phyloP scores from a whole-genome alignment of 805 yeast genomes.

The Saccharomyces paradoxus region DNA sequence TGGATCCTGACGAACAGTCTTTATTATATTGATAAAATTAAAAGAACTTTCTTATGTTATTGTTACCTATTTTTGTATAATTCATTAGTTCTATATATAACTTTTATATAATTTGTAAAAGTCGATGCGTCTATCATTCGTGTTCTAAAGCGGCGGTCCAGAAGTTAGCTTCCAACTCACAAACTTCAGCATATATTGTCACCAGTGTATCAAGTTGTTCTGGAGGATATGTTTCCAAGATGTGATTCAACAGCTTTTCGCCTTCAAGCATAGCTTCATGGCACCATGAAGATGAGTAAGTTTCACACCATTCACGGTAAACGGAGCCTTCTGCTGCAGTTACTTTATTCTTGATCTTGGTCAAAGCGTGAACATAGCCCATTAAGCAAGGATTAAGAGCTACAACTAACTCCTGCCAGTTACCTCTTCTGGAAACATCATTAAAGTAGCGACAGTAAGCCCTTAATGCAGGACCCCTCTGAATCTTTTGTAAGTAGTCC shows the following conservation, averaged over 20 bases:
- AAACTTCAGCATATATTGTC: slow-evolving; percentile 51
- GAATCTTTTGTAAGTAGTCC: slow-evolving; percentile 37
- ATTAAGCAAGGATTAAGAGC: slow-evolving; percentile 70
- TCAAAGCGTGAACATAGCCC: slow-evolving; percentile 59
- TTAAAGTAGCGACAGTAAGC: slow-evolving; percentile 55
- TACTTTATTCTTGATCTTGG: slow-evolving; percentile 28
- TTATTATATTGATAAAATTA: no score
- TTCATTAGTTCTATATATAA: no score
- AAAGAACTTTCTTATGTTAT: no score
- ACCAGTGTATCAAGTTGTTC: slow-evolving; percentile 45
- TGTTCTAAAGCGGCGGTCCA: slow-evolving; percentile 47
- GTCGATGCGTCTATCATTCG: slow-evolving; percentile 1
- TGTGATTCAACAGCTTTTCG: slow-evolving; percentile 37
- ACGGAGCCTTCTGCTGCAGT: slow-evolving; percentile 21
- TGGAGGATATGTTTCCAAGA: slow-evolving; percentile 34
- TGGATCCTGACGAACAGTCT: no score
- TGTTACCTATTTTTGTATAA: no score
- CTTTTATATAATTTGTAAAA: no score
- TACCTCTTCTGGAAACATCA: slow-evolving; percentile 44
- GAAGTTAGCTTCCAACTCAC: slow-evolving; percentile 53
- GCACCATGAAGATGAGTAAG: slow-evolving; percentile 55
- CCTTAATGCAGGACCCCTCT: slow-evolving; percentile 48
- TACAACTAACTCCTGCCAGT: slow-evolving; percentile 57
- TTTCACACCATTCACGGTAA: slow-evolving; percentile 48
- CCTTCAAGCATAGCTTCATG: slow-evolving; percentile 46